A percentile compares a stretch with the other conserved stretches of the same genome.
phyloP scores from a whole-genome alignment of 1,284 basidiomycete species.

The Retiboletus flavoniger region DNA sequence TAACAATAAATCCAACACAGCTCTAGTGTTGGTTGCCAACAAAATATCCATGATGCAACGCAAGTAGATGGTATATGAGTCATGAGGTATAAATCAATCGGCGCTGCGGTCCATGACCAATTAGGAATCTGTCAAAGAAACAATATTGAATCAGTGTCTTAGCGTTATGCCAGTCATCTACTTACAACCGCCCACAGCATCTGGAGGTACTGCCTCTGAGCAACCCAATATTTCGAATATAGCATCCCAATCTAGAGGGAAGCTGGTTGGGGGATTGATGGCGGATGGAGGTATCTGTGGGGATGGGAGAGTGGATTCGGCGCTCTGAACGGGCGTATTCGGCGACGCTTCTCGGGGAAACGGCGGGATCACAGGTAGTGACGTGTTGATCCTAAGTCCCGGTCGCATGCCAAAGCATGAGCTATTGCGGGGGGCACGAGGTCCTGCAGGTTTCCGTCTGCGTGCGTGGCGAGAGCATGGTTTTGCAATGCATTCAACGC shows the following conservation, averaged over 20 bases:
- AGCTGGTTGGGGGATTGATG: slow-evolving; percentile 19
- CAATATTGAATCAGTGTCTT: background rate
- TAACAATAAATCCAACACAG: background rate
- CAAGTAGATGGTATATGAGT: slow-evolving; percentile 7
- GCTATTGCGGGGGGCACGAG: slow-evolving; percentile 22
- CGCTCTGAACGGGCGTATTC: slow-evolving; percentile 11
- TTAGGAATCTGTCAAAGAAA: slow-evolving; percentile 4
- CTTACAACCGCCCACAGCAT: slow-evolving; percentile 18
- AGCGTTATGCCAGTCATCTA: background rate
- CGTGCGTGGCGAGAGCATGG: slow-evolving; percentile 1
- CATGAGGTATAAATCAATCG: slow-evolving; percentile 9
- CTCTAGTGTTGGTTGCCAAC: slow-evolving; percentile 13
- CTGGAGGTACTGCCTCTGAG: slow-evolving; percentile 1
- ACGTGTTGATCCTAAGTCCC: slow-evolving; percentile 16
- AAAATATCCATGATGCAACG: slow-evolving; percentile 5
- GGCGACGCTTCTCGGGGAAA: slow-evolving; percentile 8
- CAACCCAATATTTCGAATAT: slow-evolving; percentile 34
- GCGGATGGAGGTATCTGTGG: slow-evolving; percentile 8
- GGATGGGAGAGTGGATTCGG: slow-evolving; percentile 3
- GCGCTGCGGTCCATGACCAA: background rate
- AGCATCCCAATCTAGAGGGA: slow-evolving; percentile 37
- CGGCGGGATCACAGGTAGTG: slow-evolving; percentile 12
- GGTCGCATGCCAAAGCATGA: slow-evolving; percentile 10
- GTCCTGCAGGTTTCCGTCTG: slow-evolving; percentile 26
- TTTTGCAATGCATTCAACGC: slow-evolving; percentile 8